A percentile compares a stretch with the other conserved stretches of the same genome.
phyloP scores from a whole-genome alignment of 2,329 filamentous ascomycete genomes.

The Macrophomina phaseolina region DNA sequence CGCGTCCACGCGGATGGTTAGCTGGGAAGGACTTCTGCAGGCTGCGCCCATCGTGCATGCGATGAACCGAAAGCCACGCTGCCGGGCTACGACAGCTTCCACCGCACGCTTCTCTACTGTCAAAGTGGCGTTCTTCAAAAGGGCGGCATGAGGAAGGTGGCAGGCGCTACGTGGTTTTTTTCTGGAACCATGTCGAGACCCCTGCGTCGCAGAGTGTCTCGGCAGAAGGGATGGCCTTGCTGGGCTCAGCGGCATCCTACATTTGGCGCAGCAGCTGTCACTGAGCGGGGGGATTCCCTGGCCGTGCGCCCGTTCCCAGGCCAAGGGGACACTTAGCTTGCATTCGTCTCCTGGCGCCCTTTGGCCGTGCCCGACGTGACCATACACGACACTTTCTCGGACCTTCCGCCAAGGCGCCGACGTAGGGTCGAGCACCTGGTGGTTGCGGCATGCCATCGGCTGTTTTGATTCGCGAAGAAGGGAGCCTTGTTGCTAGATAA shows the following conservation, averaged over 20 bases:
- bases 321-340: background rate
- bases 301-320: background rate
- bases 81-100: no score
- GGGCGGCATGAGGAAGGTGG: background rate
- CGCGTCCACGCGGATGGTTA: background rate
- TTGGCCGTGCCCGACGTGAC: background rate
- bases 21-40: background rate
- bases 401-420: conserved; percentile 1
- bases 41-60: background rate
- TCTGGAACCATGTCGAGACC: background rate
- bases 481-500: no score
- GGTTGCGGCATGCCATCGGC: background rate
- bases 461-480: no score
- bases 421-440: background rate
- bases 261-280: background rate
- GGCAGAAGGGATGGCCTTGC: background rate
- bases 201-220: conserved; percentile 9
- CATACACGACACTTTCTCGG: background rate
- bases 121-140: no score
- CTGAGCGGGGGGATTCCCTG: background rate
- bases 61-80: no score
- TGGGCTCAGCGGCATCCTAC: background rate
- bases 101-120: no score
- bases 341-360: background rate
- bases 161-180: background rate